Base-by-base conservation (phyloP, 176 grass and related monocot species). In the Triticum turgidum region DNA sequence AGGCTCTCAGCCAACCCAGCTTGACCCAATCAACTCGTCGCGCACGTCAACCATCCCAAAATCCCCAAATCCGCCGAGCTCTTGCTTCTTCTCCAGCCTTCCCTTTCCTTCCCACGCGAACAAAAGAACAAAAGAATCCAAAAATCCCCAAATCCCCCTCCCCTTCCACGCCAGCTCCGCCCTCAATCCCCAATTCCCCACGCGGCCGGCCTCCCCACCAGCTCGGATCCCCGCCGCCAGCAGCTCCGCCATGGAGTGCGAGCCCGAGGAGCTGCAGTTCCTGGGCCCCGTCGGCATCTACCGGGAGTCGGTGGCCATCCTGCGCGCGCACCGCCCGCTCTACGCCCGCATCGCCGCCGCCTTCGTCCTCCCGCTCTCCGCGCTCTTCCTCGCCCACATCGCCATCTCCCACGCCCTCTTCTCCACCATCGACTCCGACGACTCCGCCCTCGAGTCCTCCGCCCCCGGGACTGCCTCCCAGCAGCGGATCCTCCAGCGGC, bases 221-320 rank as follows among this genome's bases (percentile, higher is more conserved):
- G 47, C 73, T 77, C 47, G 47, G 73, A 77, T 77, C 73, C 34
- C 73, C 73, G 18, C 68, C 65, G 3, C 4, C 72, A 5, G 7
- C 15, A 33, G 44, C 24, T 20, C 44, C 12, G 76, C 66, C 47
- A 90, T 91, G 85, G 85, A 91, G 70, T 91, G 92, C 87, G 92
- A 97, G 89, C 83, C 92, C 2, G 92, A 97, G 81, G 90, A 98
- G 93, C 92, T 98, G 35, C 97, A 96, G 80, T 98, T 98, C 92
- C 79, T 98, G 20, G 90, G 92, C 11, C 13, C 88, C 1, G 3
- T 68, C 0, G 97, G 88, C 27, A 88, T 96, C 82, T 96, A 79
- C 90, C 61, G 69, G 10, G 89, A 91, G 70, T 70, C 94, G 7
- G 20, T 25, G 2, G 47, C 82, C 34, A 69, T 98, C 79, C 92